A percentile compares a stretch with the other conserved stretches of the same genome.
Evolutionary conservation across 2,329 filamentous ascomycete species (phyloP).

Genomic region (Davidsoniella eucalypti): DNA sequence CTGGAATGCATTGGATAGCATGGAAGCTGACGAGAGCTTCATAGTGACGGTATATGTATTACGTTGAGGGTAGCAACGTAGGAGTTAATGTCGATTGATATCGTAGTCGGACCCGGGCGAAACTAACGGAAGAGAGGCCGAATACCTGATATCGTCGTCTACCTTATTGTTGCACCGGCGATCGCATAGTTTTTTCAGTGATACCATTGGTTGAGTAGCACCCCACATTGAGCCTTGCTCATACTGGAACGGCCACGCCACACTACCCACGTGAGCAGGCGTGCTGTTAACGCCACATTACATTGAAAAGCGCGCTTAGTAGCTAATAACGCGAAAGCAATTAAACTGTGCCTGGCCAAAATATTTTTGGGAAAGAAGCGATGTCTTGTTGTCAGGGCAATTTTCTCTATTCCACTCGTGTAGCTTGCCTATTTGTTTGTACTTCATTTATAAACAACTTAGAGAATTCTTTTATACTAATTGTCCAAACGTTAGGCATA

Average conservation of each 20-base stretch:
- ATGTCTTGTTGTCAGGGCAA: too few relatives aligned
- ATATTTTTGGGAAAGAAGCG: too few relatives aligned
- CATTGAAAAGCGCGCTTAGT: slow-evolving; percentile 2
- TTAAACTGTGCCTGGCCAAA: slow-evolving; percentile 2
- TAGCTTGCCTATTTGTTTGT: too few relatives aligned
- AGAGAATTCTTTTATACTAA: too few relatives aligned
- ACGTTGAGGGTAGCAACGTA: background rate
- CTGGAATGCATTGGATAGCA: slow-evolving; percentile 34
- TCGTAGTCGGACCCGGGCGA: background rate
- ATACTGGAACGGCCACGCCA: background rate
- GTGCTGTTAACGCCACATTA: slow-evolving; percentile 2
- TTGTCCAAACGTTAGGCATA: too few relatives aligned
- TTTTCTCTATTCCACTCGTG: too few relatives aligned
- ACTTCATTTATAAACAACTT: too few relatives aligned
- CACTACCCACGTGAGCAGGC: slow-evolving; percentile 9
- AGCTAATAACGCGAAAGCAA: slow-evolving; percentile 9
- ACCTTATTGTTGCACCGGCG: background rate
- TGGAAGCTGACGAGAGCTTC: slow-evolving; percentile 28
- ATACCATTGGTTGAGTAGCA: background rate
- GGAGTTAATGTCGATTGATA: background rate
- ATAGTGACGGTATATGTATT: slow-evolving; percentile 21
- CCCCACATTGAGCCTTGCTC: slow-evolving; percentile 4
- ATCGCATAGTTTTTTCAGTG: slow-evolving; percentile 1
- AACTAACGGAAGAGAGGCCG: background rate
- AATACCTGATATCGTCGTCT: background rate